phyloP scores from a whole-genome alignment of 306 rosid species.

The Cicer pinnatifidum region DNA sequence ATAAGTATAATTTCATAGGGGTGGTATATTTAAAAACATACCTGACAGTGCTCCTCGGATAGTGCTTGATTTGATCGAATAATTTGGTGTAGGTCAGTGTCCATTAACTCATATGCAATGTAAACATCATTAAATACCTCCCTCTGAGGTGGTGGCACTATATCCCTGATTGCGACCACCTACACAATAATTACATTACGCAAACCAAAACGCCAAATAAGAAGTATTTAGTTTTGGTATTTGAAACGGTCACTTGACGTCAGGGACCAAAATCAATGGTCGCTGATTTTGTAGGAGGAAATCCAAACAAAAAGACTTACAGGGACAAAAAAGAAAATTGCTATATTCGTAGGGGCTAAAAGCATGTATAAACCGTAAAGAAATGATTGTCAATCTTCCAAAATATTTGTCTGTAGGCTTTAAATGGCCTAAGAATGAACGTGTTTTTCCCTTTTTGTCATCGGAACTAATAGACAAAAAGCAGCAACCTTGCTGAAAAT shows the following conservation, averaged over 20 bases:
- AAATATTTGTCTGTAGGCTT: background rate
- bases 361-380: too few species aligned
- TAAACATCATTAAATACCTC: slow-evolving; percentile 81
- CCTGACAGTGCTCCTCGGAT: slow-evolving; percentile 99
- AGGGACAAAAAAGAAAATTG: too few species aligned
- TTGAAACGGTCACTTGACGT: too few species aligned
- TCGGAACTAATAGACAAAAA: slow-evolving; percentile 27
- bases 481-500: background rate
- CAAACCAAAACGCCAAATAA: slow-evolving; percentile 8
- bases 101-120: slow-evolving; percentile 98
- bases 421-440: slow-evolving; percentile 27
- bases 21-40: slow-evolving; percentile 39
- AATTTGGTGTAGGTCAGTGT: slow-evolving; percentile 94
- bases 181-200: slow-evolving; percentile 42
- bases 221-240: slow-evolving; percentile 7
- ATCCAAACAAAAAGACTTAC: too few species aligned
- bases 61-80: slow-evolving; percentile 90
- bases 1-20: slow-evolving; percentile 19
- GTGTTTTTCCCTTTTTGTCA: background rate
- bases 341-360: too few species aligned
- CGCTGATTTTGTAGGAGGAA: too few species aligned
- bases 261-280: too few species aligned
- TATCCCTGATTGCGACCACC: slow-evolving; percentile 96
- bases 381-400: too few species aligned
- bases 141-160: slow-evolving; percentile 91